Base-by-base conservation (phyloP, 2,329 filamentous ascomycete species). In the Mariannaea elegans region DNA sequence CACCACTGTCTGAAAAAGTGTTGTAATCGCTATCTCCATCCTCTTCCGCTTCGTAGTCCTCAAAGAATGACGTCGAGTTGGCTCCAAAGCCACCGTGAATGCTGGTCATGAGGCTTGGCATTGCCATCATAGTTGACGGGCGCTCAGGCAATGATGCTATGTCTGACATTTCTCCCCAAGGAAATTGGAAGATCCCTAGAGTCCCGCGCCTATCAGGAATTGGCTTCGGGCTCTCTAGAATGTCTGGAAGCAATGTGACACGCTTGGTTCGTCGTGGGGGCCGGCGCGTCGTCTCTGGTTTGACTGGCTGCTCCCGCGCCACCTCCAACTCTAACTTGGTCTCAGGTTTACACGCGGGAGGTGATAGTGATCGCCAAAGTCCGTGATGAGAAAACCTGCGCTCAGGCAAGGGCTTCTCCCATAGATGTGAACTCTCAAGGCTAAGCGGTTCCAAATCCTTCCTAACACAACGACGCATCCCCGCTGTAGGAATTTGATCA, bases 161-260 rank as follows among this genome's bases (percentile, higher is more conserved):
- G 71, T 88, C 86, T 18, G 86, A 89, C 66, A 76, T 83, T 74
- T 89, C 86, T 13, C 87, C 87, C 85, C 86, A 89, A 2, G 87
- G 85, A 64, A 89, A 89, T 66, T 87, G 84, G 76, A 88, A 90
- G 66, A 89, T 84, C 5, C 86, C 87, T 16, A 89, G 78, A 10
- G 85, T 88, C 12, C 81, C 85, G 39, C 82, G 79, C 73, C 84
- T 85, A 70, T 87, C 78, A 4, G 82, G 81, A 4, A 89, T 76
- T 32, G 86, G 86, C 68, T 84, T 76, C 4, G 87, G 87, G 63
- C 81, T 87, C 71, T 89, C 87, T 31, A 87, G 69, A 60, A 89
- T 89, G 69, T 89, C 87, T 13, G 87, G 85, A 5, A 90, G 80
- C 44, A 82, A 71, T 7, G 85, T 87, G n/a, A 87, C 75, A 39